Conservation (phyloP, 2,329 filamentous ascomycete genomes). For the Pseudocercospora fijiensis region DNA sequence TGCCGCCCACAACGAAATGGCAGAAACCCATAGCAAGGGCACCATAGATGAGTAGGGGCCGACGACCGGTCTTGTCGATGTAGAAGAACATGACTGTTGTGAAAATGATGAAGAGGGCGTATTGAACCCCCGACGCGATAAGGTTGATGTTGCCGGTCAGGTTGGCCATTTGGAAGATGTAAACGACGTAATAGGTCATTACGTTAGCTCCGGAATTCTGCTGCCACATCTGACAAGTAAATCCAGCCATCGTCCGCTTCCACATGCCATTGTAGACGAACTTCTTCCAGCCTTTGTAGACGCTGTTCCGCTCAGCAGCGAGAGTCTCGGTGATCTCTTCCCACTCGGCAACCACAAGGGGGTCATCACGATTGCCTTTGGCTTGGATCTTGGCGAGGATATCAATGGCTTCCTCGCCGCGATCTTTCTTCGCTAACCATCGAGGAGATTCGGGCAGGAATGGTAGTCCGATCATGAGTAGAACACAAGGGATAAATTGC, state of each 20-base stretch:
- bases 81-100: slow-evolving; percentile 44
- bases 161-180: slow-evolving; percentile 61
- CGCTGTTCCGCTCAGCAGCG: slow-evolving; percentile 42
- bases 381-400: slow-evolving; percentile 50
- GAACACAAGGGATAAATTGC: slow-evolving; percentile 47
- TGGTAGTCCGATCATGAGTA: slow-evolving; percentile 47
- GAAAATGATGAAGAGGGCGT: slow-evolving; percentile 46
- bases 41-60: slow-evolving; percentile 60
- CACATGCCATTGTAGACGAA: slow-evolving; percentile 58
- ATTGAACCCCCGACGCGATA: slow-evolving; percentile 43
- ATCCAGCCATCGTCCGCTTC: slow-evolving; percentile 57
- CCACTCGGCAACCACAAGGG: slow-evolving; percentile 51
- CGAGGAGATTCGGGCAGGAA: slow-evolving; percentile 51
- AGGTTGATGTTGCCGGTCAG: slow-evolving; percentile 54
- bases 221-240: slow-evolving; percentile 60
- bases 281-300: slow-evolving; percentile 42
- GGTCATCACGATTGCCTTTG: slow-evolving; percentile 46
- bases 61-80: slow-evolving; percentile 44
- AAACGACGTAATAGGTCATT: slow-evolving; percentile 52
- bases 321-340: slow-evolving; percentile 49
- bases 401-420: slow-evolving; percentile 47
- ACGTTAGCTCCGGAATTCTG: slow-evolving; percentile 40
- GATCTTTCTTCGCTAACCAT: slow-evolving; percentile 50
- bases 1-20: slow-evolving; percentile 73
- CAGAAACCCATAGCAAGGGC: slow-evolving; percentile 78